phyloP scores from a whole-genome alignment of 2,329 filamentous ascomycete genomes.

The Salinomyces thailandicus region DNA sequence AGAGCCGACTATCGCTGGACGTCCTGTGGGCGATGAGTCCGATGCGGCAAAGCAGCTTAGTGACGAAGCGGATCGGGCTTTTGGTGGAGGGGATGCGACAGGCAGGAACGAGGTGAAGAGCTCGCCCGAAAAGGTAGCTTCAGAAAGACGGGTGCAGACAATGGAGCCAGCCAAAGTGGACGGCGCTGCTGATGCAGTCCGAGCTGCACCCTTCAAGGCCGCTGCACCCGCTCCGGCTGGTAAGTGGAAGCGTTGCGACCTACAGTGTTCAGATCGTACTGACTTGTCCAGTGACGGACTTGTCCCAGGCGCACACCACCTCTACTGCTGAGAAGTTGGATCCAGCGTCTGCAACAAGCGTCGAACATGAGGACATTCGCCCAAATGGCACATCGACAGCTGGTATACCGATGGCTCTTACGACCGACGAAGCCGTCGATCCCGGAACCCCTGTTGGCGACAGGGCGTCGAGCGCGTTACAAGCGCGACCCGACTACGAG shows the following conservation, averaged over 20 bases:
- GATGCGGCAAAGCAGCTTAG: neutral
- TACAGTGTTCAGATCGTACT: neutral
- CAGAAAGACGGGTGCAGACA: too few species aligned
- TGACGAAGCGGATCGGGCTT: neutral
- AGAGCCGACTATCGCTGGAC: neutral
- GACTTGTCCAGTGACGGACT: conserved; percentile 6
- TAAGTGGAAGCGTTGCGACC: neutral
- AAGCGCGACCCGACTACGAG: conserved; percentile 6
- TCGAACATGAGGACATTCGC: neutral
- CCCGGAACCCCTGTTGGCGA: too few species aligned
- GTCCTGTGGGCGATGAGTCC: neutral
- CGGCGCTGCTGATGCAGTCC: conserved; percentile 5
- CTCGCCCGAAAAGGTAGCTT: too few species aligned
- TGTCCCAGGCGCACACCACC: conserved; percentile 5
- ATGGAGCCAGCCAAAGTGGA: conserved; percentile 5
- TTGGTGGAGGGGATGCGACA: neutral
- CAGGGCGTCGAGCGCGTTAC: too few species aligned
- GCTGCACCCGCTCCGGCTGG: conserved; percentile 3
- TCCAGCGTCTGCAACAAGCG: conserved; percentile 1
- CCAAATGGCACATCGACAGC: too few species aligned
- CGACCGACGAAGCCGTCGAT: too few species aligned
- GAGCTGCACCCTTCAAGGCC: conserved; percentile 3
- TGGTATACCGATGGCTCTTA: too few species aligned
- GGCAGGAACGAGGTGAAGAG: neutral
- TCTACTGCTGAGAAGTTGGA: conserved; percentile 6